These are phyloP conservation scores for Fusarium siculi DNA, from an alignment of 2,329 filamentous ascomycete genomes.

Conservation along the genomic window DNA sequence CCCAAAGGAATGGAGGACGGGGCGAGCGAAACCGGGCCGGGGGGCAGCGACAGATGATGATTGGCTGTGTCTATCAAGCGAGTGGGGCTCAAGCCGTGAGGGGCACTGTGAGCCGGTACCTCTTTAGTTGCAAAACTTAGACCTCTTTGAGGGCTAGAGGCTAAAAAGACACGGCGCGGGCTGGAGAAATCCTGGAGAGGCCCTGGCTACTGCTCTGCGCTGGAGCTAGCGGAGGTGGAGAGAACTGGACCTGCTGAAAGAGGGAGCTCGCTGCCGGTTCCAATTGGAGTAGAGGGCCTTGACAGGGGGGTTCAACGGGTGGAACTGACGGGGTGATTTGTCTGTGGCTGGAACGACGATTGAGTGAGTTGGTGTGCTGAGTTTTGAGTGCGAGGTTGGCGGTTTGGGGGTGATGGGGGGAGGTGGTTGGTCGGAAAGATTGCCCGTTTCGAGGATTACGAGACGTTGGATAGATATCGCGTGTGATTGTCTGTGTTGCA, in stretches of 20 bases:
- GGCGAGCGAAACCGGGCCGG: conserved; percentile 30
- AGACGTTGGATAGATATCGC: conserved; percentile 13
- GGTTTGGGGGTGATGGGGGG: background rate
- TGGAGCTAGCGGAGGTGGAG: conserved; percentile 21
- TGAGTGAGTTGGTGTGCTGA: conserved; percentile 19
- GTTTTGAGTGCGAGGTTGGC: conserved; percentile 19
- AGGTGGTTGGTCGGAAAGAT: conserved; percentile 31
- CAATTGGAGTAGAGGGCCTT: conserved; percentile 21
- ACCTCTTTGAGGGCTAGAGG: conserved; percentile 5
- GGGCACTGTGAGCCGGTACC: conserved; percentile 43
- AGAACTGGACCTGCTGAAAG: conserved; percentile 28
- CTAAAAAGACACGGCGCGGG: conserved; percentile 2
- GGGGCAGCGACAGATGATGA: conserved; percentile 12
- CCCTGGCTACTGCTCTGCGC: conserved; percentile 7
- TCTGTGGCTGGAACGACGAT: conserved; percentile 31
- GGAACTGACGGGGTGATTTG: conserved; percentile 13
- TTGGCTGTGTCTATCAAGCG: conserved; percentile 3
- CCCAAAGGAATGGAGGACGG: conserved; percentile 32
- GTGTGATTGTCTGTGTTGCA: background rate
- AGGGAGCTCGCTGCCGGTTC: conserved; percentile 27
- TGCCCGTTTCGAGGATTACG: conserved; percentile 19
- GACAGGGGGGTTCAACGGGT: conserved; percentile 19
- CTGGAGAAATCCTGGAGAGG: conserved; percentile 30
- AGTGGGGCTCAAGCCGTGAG: conserved; percentile 28
- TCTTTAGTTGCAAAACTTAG: conserved; percentile 6